Evolutionary conservation across 805 yeast species (phyloP).

Genomic region (Lipomyces anomalus): DNA sequence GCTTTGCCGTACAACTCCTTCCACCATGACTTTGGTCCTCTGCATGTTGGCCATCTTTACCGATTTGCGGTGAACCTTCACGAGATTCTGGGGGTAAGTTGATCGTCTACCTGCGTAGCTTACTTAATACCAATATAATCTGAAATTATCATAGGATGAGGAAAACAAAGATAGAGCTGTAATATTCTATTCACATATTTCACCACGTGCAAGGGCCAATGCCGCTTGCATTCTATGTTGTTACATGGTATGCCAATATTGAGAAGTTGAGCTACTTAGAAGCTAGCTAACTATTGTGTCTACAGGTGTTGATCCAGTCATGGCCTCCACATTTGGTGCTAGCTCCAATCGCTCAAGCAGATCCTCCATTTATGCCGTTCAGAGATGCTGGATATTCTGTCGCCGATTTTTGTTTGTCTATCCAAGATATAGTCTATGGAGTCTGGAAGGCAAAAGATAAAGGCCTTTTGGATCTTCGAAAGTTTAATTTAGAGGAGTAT

Average conservation of each 20-base stretch:
- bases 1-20: slow-evolving; percentile 89
- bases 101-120: too few species aligned
- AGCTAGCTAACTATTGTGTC: background rate
- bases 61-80: slow-evolving; percentile 93
- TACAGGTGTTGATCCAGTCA: slow-evolving; percentile 67
- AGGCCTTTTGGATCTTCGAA: slow-evolving; percentile 77
- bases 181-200: slow-evolving; percentile 79
- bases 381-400: slow-evolving; percentile 96
- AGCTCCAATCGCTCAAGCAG: slow-evolving; percentile 87
- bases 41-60: slow-evolving; percentile 87
- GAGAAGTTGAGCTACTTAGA: too few species aligned
- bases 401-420: slow-evolving; percentile 88
- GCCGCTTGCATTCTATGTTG: slow-evolving; percentile 93
- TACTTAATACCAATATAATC: too few species aligned
- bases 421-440: slow-evolving; percentile 93
- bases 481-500: slow-evolving; percentile 85
- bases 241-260: slow-evolving; percentile 53
- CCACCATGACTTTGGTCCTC: slow-evolving; percentile 94
- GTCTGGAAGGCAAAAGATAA: slow-evolving; percentile 97
- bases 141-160: slow-evolving; percentile 42
- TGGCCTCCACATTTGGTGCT: slow-evolving; percentile 98
- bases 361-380: slow-evolving; percentile 90
- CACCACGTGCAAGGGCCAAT: slow-evolving; percentile 77
- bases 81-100: slow-evolving; percentile 63
- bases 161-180: slow-evolving; percentile 81